phyloP scores from a whole-genome alignment of 148 eudicot species.

The Bassia scoparia region DNA sequence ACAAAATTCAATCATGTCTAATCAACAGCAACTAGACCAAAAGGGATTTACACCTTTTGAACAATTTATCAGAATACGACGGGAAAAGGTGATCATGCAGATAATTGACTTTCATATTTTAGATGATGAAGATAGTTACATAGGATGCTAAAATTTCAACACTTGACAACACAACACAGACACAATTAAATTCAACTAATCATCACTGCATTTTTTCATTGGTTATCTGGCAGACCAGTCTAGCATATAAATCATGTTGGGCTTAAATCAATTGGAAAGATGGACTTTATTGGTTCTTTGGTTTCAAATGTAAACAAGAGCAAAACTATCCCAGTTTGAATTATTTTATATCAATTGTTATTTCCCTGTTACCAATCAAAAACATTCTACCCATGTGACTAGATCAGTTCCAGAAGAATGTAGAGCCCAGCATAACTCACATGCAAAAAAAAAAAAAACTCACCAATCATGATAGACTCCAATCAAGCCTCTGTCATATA shows the following conservation, averaged over 20 bases:
- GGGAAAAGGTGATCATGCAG: too few species aligned
- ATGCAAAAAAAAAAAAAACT: slow-evolving; percentile 36
- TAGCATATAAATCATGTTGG: not conserved
- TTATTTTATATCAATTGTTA: not conserved
- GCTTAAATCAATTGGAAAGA: not conserved
- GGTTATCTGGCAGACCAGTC: not conserved
- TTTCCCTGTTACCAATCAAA: not conserved
- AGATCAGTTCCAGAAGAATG: too few species aligned
- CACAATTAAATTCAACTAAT: not conserved
- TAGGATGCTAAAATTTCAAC: not conserved
- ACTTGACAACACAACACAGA: not conserved
- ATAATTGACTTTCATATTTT: not conserved
- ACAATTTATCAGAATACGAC: not conserved
- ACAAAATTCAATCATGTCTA: too few species aligned
- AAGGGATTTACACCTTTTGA: not conserved
- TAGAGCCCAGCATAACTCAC: not conserved
- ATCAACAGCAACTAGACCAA: not conserved
- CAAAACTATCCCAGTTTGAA: not conserved
- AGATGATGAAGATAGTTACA: not conserved
- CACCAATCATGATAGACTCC: slow-evolving; percentile 96
- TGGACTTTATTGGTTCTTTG: not conserved
- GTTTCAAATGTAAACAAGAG: not conserved
- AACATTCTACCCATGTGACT: too few species aligned
- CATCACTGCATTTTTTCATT: not conserved
- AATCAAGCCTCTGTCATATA: slow-evolving; percentile 87